Base-by-base conservation (phyloP, 1,284 basidiomycete species). In the Ustilago loliicola region DNA sequence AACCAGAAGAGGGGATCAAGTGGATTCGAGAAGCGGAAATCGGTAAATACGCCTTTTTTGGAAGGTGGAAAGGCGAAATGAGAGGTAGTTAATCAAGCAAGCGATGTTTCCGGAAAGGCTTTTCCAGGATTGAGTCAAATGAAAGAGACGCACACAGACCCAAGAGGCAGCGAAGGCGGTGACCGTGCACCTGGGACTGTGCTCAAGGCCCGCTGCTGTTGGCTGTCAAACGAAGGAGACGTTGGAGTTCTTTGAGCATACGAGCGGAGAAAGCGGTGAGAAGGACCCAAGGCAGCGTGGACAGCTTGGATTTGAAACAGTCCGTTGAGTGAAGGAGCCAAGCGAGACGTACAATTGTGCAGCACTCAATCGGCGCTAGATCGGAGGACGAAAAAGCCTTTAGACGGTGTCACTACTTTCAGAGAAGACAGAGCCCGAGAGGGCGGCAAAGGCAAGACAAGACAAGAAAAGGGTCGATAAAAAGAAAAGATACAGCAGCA, bases 291-390 rank as follows among this genome's bases (percentile, higher is more conserved):
- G 45, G 45, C 45, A 47, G 45, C n/a, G 45, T 8, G n/a, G 11
- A 23, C 23, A 47, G 45, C 19, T 47, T 47, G 23, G n/a, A n/a
- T n/a, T n/a, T n/a, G n/a, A n/a, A n/a, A n/a, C n/a, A n/a, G n/a
- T n/a, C n/a, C n/a, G 27, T 60, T 32, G 48, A 36, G 15, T 47
- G 21, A 17, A 38, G 50, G 48, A 27, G 48, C 48, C 48, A 50
- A 47, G 23, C 19, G 30, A 51, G 29, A 53, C 38, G 58, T 56
- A 47, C 52, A 54, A 27, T 36, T 40, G 56, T 59, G 63, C 63
- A 59, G 40, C 40, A 7, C 56, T 56, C 32, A 27, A 70, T 65
- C 68, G 53, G 53, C 68, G 68, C 68, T 70, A 70, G 62, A 45
- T 70, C 68, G 62, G 68, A 65, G 61, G 57, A 48, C 15, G 61